Conservation (phyloP, 768 basidiomycete species). For the Pilatotrama ljubarskyi region DNA sequence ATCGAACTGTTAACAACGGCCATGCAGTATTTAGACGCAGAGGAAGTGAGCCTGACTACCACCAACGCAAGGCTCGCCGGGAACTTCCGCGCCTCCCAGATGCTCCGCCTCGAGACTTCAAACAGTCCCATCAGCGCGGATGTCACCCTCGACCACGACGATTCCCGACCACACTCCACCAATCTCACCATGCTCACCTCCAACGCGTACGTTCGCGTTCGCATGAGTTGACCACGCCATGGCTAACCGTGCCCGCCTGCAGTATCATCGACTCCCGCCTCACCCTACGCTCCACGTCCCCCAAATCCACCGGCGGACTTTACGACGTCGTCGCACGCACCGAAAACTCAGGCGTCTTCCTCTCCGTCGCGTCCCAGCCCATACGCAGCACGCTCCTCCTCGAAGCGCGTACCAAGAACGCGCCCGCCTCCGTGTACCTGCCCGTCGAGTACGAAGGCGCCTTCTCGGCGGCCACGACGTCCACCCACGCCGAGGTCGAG, state of each 20-base stretch:
- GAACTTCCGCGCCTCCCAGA: constrained; percentile 37
- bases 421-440: constrained; percentile 35
- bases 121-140: constrained; percentile 43
- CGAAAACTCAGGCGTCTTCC: constrained; percentile 33
- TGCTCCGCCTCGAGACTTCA: constrained; percentile 37
- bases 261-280: constrained; percentile 26
- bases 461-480: constrained; percentile 31
- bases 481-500: not conserved
- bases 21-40: constrained; percentile 36
- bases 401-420: constrained; percentile 36
- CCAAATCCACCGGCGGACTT: constrained; percentile 24
- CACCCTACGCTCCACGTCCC: constrained; percentile 18
- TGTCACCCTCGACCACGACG: constrained; percentile 38
- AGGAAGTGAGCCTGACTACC: constrained; percentile 34
- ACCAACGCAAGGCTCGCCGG: constrained; percentile 50
- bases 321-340: constrained; percentile 38
- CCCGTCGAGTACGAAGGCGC: constrained; percentile 41
- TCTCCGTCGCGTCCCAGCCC: constrained; percentile 36
- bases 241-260: not conserved
- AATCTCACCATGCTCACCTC: constrained; percentile 37
- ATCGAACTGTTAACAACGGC: not conserved
- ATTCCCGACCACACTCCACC: constrained; percentile 24
- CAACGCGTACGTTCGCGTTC: constrained; percentile 41
- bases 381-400: constrained; percentile 35
- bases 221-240: not conserved